Conservation (phyloP, 768 basidiomycete species). For the Leccinum pellstonianum region DNA sequence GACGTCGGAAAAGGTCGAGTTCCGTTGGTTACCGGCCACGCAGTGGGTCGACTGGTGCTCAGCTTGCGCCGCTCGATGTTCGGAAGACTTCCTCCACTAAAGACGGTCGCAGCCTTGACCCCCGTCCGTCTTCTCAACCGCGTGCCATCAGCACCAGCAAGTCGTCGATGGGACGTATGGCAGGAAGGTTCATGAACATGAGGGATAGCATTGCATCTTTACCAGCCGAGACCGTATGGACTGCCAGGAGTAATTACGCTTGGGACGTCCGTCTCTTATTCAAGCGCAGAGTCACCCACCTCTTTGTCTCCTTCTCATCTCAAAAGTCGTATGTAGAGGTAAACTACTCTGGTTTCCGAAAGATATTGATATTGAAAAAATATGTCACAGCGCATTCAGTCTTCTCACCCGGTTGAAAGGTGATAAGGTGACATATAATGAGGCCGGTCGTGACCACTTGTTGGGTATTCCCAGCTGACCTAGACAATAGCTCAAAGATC, state of each 20-base stretch:
- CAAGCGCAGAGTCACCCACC: conserved; percentile 83
- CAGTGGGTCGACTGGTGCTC: conserved; percentile 18
- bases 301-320: conserved; percentile 68
- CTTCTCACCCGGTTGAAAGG: too few species aligned
- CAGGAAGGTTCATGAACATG: too few species aligned
- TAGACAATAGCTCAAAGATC: conserved; percentile 45
- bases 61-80: neutral
- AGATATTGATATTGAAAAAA: conserved; percentile 91
- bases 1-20: conserved; percentile 38
- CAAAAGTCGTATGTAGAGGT: conserved; percentile 87
- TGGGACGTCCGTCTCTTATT: conserved; percentile 50
- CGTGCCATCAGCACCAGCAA: too few species aligned
- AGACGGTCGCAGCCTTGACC: conserved; percentile 33
- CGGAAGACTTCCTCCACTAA: conserved; percentile 31
- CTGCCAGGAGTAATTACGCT: too few species aligned
- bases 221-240: too few species aligned
- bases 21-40: conserved; percentile 26
- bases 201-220: too few species aligned
- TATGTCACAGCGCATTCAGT: conserved; percentile 25
- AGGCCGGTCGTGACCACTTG: too few species aligned
- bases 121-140: conserved; percentile 16
- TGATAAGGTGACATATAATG: too few species aligned
- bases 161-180: too few species aligned
- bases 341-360: conserved; percentile 91
- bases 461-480: too few species aligned